These are phyloP conservation scores for Populus alba DNA, from an alignment of 345 rosid genomes.

Conservation along the genomic window DNA sequence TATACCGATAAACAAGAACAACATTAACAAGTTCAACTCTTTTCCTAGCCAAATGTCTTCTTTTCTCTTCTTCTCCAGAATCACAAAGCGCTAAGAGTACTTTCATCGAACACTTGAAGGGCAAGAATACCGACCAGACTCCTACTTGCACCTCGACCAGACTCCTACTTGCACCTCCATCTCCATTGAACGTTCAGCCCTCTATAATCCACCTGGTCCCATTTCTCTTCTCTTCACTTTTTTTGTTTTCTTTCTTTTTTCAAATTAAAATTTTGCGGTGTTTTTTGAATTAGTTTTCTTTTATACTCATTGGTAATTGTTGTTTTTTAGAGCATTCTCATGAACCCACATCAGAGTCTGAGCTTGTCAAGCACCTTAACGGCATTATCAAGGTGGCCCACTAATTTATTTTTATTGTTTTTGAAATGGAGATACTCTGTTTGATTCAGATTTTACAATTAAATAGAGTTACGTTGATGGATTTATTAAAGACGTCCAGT, in stretches of 20 bases:
- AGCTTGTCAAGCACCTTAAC: constrained; percentile 87
- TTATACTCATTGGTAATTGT: background rate
- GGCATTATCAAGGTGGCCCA: constrained; percentile 75
- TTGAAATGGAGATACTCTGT: background rate
- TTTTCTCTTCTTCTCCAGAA: constrained; percentile 23
- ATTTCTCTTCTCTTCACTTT: background rate
- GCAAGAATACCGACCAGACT: constrained; percentile 7
- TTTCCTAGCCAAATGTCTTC: background rate
- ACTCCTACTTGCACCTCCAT: constrained; percentile 50
- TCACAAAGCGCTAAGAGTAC: constrained; percentile 30
- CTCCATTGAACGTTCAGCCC: constrained; percentile 76
- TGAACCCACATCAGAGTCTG: constrained; percentile 52
- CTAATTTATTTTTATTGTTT: background rate
- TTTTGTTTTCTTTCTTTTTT: background rate
- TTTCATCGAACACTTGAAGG: constrained; percentile 49
- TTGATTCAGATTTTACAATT: background rate
- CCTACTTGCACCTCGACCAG: constrained; percentile 43
- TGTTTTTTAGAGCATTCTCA: constrained; percentile 59
- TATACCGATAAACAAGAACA: no score
- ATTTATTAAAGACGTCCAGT: background rate
- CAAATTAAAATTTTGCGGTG: background rate
- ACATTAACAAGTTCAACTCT: background rate
- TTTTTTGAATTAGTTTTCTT: background rate
- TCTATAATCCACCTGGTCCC: constrained; percentile 51
- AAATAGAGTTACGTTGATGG: background rate